Conservation (phyloP, 176 grass and related monocot species). For the Phoenix dactylifera region DNA sequence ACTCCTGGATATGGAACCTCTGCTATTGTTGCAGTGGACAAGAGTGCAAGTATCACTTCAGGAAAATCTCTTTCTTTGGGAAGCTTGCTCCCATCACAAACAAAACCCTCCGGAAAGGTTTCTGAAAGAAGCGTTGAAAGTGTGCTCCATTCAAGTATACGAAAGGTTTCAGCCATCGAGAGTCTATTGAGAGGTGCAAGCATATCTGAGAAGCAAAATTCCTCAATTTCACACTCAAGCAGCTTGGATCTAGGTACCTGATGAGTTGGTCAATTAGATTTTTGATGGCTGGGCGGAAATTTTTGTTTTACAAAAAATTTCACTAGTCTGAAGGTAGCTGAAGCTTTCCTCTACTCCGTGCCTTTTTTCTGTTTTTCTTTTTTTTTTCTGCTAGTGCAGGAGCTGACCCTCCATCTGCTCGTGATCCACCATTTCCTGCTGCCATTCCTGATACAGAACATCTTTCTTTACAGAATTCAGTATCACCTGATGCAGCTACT, state of each 20-base stretch:
- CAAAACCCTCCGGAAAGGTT: slow-evolving; percentile 47
- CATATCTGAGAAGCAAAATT: slow-evolving; percentile 68
- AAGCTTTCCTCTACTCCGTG: too few relatives aligned
- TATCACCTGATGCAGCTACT: slow-evolving; percentile 48
- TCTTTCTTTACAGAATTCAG: slow-evolving; percentile 56
- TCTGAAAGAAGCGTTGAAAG: slow-evolving; percentile 89
- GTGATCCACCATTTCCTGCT: slow-evolving; percentile 61
- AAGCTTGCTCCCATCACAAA: slow-evolving; percentile 53
- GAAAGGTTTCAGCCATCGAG: slow-evolving; percentile 98
- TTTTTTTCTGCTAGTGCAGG: slow-evolving; percentile 70
- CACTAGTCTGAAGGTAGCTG: too few relatives aligned
- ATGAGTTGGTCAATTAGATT: slow-evolving; percentile 8
- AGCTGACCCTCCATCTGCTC: slow-evolving; percentile 83
- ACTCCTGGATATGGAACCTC: slow-evolving; percentile 78
- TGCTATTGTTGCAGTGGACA: slow-evolving; percentile 95
- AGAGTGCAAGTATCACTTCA: slow-evolving; percentile 58
- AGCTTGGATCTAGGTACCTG: slow-evolving; percentile 92
- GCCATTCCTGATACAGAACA: slow-evolving; percentile 47
- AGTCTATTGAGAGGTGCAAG: slow-evolving; percentile 87
- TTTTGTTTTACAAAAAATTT: too few relatives aligned
- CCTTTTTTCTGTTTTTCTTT: slow-evolving; percentile 8
- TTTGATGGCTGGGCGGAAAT: too few relatives aligned
- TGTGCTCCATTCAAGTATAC: slow-evolving; percentile 84
- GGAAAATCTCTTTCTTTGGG: slow-evolving; percentile 61
- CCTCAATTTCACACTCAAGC: slow-evolving; percentile 48